Percentiles rank a stretch among this genome's conserved stretches.
Conservation (phyloP, 1,284 basidiomycete species). For the Fomitopsis betulina region DNA sequence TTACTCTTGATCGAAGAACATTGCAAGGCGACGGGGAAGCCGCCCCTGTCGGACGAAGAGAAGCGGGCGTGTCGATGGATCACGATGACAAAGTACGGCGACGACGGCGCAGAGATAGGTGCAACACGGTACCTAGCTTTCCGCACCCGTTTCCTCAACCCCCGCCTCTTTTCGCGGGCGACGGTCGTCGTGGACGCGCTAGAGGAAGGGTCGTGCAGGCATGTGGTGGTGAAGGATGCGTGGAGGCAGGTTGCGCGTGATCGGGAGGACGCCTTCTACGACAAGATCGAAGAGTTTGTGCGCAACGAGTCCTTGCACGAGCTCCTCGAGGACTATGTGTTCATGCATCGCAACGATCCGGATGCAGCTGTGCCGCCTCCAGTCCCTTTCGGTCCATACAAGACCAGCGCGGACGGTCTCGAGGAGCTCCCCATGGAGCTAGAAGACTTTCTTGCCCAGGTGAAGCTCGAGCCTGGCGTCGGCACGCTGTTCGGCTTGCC, state of each 20-base stretch:
- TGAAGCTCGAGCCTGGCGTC: too few relatives aligned
- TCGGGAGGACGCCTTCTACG: conserved; percentile 1
- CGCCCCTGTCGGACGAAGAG: not conserved
- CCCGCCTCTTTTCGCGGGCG: conserved; percentile 11
- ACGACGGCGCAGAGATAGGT: not conserved
- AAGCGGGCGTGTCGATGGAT: conserved; percentile 3
- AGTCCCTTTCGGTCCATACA: too few relatives aligned
- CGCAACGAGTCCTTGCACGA: too few relatives aligned
- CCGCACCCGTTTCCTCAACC: conserved; percentile 8
- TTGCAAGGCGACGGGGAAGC: not conserved
- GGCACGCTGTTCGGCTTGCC: too few relatives aligned
- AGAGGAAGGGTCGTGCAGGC: not conserved
- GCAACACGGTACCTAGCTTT: conserved; percentile 6
- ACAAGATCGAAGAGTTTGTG: not conserved
- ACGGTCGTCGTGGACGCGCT: conserved; percentile 10
- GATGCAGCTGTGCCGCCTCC: too few relatives aligned
- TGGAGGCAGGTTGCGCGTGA: conserved; percentile 9
- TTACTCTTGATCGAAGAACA: not conserved
- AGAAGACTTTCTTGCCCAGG: too few relatives aligned
- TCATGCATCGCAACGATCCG: too few relatives aligned
- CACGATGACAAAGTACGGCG: conserved; percentile 1
- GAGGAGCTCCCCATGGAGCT: too few relatives aligned
- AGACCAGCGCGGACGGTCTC: too few relatives aligned
- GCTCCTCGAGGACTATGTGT: too few relatives aligned
- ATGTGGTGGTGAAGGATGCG: conserved; percentile 13